phyloP scores from a whole-genome alignment of 192 early-diverging fungal species.

The Coemansia sp. region DNA sequence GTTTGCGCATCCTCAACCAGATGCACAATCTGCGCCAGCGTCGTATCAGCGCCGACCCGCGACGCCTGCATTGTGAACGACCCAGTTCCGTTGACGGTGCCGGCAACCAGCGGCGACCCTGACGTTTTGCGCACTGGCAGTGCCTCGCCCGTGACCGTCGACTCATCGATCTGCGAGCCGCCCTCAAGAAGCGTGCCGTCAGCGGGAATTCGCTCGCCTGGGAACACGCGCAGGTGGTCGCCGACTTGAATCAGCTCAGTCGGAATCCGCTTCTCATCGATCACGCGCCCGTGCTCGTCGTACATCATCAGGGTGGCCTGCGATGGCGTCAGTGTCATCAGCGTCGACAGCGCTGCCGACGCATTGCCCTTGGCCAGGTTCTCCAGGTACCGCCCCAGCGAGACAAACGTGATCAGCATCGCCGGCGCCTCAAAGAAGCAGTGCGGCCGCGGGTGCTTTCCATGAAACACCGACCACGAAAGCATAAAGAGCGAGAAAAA shows the following conservation, averaged over 20 bases:
- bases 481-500: conserved; percentile 79
- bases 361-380: conserved; percentile 95
- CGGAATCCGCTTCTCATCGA: conserved; percentile 69
- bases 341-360: conserved; percentile 80
- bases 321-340: conserved; percentile 84
- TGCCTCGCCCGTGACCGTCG: conserved; percentile 94
- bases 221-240: conserved; percentile 85
- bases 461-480: conserved; percentile 59
- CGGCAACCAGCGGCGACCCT: conserved; percentile 77
- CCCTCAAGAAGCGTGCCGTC: conserved; percentile 83
- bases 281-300: conserved; percentile 20
- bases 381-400: conserved; percentile 89
- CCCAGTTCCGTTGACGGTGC: conserved; percentile 93
- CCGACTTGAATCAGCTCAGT: conserved; percentile 83
- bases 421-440: conserved; percentile 94
- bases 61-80: conserved; percentile 80
- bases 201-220: conserved; percentile 90
- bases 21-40: conserved; percentile 87
- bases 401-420: conserved; percentile 91
- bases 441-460: conserved; percentile 58
- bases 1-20: conserved; percentile 94
- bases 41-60: conserved; percentile 87
- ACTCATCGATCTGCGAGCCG: conserved; percentile 83
- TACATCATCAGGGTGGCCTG: conserved; percentile 61
- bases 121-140: conserved; percentile 69